Evolutionary conservation across 179 eudicot species (phyloP), one percentile per base, ranked within the genome.

Genomic region (Gypsophila paniculata): DNA sequence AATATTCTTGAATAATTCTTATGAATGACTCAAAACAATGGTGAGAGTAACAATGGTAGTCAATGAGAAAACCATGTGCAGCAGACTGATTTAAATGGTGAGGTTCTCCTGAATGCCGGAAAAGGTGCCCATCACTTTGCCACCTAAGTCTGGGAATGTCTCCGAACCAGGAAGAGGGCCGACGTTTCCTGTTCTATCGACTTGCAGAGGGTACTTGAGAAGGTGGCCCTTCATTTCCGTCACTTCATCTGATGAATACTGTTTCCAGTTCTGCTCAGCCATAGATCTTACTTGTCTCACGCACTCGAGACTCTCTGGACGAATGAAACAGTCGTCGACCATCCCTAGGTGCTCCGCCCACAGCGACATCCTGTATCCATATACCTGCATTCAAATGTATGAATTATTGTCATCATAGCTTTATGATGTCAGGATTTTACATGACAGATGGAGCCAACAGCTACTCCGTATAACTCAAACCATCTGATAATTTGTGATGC

Each of bases 321-420:
- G 32, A 14, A 22, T 63, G 32, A 49, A 78, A 72, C 75, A 57
- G n/a, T 82, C 82, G 22, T 82, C 80, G 0, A 72, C 61, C 19
- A 21, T 63, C 23, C 77, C 85, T 48, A 82, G 67, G 63, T 82
- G 85, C 49, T 78, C 85, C 3, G 82, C 76, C 82, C 85, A 82
- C 59, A 81, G 55, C 11, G 84, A 81, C 84, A 78, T 81, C 63
- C 84, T 72, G 62, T 78, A 81, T 34, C 84, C 84, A 44, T 78
- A 81, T 61, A 81, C 66, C 84, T 81, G 79, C 76, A 75, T 21
- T 25, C 42, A 39, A n/a, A n/a, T 36, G 10, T 13, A 63, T 12
- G 3, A 14, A 3, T 13, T 21, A 21, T 29, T 0, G 39, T 18
- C 68, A 62, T 2, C 25, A 1, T 7, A 58, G 34, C 52, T 1